Conservation (phyloP, 306 rosid genomes). For the Lupinus albus region DNA sequence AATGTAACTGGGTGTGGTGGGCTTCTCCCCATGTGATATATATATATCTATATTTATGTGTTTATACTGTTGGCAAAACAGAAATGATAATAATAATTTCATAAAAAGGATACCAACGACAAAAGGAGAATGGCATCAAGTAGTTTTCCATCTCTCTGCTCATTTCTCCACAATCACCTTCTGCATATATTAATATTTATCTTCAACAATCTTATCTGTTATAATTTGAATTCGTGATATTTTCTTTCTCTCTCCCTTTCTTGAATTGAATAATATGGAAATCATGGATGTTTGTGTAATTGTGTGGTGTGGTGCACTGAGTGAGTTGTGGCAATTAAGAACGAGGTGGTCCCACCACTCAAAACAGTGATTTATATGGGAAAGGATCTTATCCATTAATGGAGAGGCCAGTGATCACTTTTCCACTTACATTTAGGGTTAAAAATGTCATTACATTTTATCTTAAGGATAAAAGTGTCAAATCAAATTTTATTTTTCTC, state of each 20-base stretch:
- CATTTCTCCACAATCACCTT: slow-evolving; percentile 4
- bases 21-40: slow-evolving; percentile 18
- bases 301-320: slow-evolving; percentile 31
- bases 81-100: slow-evolving; percentile 48
- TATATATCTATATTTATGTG: slow-evolving; percentile 61
- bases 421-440: too few relatives aligned
- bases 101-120: neutral
- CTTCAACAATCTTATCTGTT: too few relatives aligned
- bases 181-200: neutral
- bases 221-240: neutral
- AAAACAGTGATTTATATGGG: too few relatives aligned
- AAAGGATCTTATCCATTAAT: too few relatives aligned
- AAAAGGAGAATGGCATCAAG: slow-evolving; percentile 3
- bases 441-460: too few relatives aligned
- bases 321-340: slow-evolving; percentile 4
- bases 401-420: too few relatives aligned
- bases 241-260: neutral
- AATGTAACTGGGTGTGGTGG: slow-evolving; percentile 25
- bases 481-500: too few relatives aligned
- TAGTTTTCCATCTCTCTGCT: slow-evolving; percentile 33
- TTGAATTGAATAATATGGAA: slow-evolving; percentile 18
- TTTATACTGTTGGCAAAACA: slow-evolving; percentile 60
- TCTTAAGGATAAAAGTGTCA: too few relatives aligned
- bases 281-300: slow-evolving; percentile 46
- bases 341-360: slow-evolving; percentile 25